These are phyloP conservation scores for Cladosporium phlei DNA, from an alignment of 2,329 filamentous ascomycete species.

Conservation along the genomic window DNA sequence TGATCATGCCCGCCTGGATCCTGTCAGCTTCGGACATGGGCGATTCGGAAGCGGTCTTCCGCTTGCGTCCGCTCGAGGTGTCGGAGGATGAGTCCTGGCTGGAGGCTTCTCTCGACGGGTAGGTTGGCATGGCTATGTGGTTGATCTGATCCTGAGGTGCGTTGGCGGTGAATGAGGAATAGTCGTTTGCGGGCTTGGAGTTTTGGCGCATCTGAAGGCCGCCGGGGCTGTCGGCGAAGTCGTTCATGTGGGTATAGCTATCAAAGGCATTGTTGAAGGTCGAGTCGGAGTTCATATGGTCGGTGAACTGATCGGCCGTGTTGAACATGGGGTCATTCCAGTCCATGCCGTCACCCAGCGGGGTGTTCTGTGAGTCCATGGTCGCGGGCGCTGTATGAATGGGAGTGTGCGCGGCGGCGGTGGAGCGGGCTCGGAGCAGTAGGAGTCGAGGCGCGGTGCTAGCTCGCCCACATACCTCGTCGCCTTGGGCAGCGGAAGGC, in stretches of 20 bases:
- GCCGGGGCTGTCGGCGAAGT: constrained; percentile 21
- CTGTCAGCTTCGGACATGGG: constrained; percentile 28
- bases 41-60: constrained; percentile 37
- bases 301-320: constrained; percentile 18
- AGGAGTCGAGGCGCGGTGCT: constrained; percentile 3
- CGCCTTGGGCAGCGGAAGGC: neutral
- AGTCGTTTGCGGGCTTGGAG: constrained; percentile 26
- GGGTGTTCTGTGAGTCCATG: constrained; percentile 26
- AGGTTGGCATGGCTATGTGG: constrained; percentile 21
- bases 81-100: constrained; percentile 41
- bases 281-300: constrained; percentile 22
- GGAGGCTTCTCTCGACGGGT: constrained; percentile 36
- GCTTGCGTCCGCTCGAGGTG: constrained; percentile 37
- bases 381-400: constrained; percentile 50
- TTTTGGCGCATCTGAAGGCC: constrained; percentile 24
- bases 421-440: constrained; percentile 9
- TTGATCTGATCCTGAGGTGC: constrained; percentile 16
- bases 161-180: constrained; percentile 12
- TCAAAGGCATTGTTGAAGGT: constrained; percentile 18
- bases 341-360: constrained; percentile 19
- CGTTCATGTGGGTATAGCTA: constrained; percentile 22
- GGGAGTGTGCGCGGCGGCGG: constrained; percentile 46
- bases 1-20: constrained; percentile 21
- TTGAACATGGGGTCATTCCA: constrained; percentile 27
- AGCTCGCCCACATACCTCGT: constrained; percentile 10